These are phyloP conservation scores for Apiospora koreana DNA, from an alignment of 2,329 filamentous ascomycete genomes.

Conservation along the genomic window DNA sequence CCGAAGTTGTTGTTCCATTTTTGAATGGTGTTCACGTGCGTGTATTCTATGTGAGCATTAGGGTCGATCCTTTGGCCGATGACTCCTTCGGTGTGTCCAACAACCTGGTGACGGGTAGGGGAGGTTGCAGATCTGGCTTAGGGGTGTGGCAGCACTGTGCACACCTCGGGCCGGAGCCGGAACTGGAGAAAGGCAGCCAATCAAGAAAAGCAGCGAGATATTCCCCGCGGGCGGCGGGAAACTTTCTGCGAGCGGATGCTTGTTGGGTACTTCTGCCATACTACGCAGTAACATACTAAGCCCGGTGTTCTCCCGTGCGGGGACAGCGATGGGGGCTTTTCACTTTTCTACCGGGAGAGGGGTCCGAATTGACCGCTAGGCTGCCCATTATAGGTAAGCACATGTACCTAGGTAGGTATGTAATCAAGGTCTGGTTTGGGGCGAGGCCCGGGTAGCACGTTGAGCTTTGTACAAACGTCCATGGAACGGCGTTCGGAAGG, in stretches of 20 bases:
- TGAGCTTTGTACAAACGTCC: not conserved
- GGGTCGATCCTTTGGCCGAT: not conserved
- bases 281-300: not conserved
- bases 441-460: not conserved
- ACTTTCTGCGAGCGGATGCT: not conserved
- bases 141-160: not conserved
- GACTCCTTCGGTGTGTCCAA: not conserved
- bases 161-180: not conserved
- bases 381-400: no score
- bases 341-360: not conserved
- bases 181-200: not conserved
- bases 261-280: not conserved
- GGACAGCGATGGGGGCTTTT: not conserved
- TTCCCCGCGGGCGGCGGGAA: not conserved
- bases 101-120: not conserved
- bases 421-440: not conserved
- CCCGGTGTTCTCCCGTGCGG: constrained; percentile 4
- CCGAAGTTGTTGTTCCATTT: no score
- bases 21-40: not conserved
- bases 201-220: not conserved
- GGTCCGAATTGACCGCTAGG: not conserved
- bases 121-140: not conserved
- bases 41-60: not conserved
- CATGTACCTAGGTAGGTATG: not conserved
- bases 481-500: not conserved